Conservation (phyloP, 371 early-diverging fungal genomes). For the Zychaea mexicana region DNA sequence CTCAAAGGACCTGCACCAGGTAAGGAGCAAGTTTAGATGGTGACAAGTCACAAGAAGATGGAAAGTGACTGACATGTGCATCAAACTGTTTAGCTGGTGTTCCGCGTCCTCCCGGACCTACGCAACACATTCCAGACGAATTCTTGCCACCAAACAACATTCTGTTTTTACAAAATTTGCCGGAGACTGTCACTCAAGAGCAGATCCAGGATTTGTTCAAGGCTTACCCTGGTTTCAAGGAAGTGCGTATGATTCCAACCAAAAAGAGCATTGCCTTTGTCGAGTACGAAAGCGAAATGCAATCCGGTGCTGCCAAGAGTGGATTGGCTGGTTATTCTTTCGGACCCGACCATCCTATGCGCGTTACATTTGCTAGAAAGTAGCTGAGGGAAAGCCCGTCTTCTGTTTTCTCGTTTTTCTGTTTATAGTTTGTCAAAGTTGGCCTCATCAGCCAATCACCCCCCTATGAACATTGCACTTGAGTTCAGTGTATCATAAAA, state of each 20-base stretch:
- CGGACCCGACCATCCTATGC: conserved; percentile 73
- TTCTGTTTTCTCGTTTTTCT: conserved; percentile 12
- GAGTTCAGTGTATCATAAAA: conserved; percentile 39
- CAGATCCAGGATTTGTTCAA: conserved; percentile 71
- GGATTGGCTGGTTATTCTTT: conserved; percentile 81
- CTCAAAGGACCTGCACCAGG: conserved; percentile 27
- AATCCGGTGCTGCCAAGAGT: conserved; percentile 78
- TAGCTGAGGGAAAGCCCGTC: conserved; percentile 16
- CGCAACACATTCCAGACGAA: conserved; percentile 65
- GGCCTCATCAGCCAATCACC: too few species aligned
- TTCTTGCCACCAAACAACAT: conserved; percentile 82
- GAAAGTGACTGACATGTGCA: background rate
- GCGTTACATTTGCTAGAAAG: conserved; percentile 81
- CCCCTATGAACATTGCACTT: conserved; percentile 33
- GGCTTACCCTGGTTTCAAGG: conserved; percentile 84
- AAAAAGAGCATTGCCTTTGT: conserved; percentile 91
- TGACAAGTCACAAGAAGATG: background rate
- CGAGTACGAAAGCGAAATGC: conserved; percentile 84
- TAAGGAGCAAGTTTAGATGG: background rate
- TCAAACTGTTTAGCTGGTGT: background rate
- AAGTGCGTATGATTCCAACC: conserved; percentile 88
- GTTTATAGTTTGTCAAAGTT: too few species aligned
- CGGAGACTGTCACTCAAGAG: conserved; percentile 68
- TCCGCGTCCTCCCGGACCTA: conserved; percentile 13
- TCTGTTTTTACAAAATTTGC: conserved; percentile 90